Conservation (phyloP, 345 rosid species). For the Linum tenue region DNA sequence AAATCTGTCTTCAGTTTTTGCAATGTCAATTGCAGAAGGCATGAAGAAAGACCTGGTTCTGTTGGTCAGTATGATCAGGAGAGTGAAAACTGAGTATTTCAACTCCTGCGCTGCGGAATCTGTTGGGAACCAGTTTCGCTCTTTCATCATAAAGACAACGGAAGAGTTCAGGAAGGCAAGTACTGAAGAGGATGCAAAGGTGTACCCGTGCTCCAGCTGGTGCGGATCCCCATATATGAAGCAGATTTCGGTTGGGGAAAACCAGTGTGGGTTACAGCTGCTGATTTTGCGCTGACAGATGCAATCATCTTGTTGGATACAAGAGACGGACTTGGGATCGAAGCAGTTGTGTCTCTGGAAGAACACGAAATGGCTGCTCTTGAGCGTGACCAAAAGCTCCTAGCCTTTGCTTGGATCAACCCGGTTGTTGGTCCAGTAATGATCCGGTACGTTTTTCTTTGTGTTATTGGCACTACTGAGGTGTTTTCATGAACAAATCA, state of each 20-base stretch:
- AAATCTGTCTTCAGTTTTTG: neutral
- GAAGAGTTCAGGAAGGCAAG: constrained; percentile 13
- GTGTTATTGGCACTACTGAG: too few species aligned
- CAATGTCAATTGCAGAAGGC: neutral
- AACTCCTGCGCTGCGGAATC: constrained; percentile 11
- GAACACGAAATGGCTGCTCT: constrained; percentile 27
- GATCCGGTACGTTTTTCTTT: too few species aligned
- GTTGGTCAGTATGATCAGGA: neutral
- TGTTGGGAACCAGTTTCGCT: constrained; percentile 6
- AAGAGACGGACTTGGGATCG: constrained; percentile 25
- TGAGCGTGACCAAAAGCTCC: neutral
- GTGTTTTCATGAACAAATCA: too few species aligned
- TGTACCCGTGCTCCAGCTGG: constrained; percentile 20
- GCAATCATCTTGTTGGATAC: neutral
- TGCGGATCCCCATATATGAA: constrained; percentile 21
- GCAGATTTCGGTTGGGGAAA: constrained; percentile 35
- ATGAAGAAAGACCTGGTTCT: neutral
- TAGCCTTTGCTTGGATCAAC: neutral
- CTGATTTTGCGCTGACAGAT: neutral
- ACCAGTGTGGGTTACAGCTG: constrained; percentile 29
- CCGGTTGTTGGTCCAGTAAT: neutral
- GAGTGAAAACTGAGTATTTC: constrained; percentile 15
- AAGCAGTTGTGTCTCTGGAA: constrained; percentile 26
- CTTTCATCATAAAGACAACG: constrained; percentile 8
- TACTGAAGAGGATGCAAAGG: constrained; percentile 17